Evolutionary conservation across 2,329 filamentous ascomycete species (phyloP).

Genomic region (Penicillium sp.): DNA sequence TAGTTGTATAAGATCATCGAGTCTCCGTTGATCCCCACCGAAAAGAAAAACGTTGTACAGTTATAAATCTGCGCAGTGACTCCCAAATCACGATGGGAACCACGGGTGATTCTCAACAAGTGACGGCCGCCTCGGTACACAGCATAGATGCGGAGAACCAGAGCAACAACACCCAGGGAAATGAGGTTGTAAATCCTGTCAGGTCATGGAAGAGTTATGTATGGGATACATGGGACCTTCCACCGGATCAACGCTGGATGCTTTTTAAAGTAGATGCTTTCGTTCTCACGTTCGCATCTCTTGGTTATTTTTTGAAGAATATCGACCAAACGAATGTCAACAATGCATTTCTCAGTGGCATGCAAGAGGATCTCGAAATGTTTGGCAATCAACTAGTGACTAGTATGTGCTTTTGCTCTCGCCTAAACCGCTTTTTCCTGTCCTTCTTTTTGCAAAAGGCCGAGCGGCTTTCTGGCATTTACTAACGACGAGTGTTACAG

Average conservation of each 20-base stretch:
- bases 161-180: background rate
- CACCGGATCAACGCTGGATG: slow-evolving; percentile 26
- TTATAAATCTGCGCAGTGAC: background rate
- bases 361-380: slow-evolving; percentile 40
- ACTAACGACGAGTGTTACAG: background rate
- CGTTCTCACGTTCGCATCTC: slow-evolving; percentile 29
- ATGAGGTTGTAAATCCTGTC: background rate
- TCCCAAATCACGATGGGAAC: background rate
- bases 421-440: background rate
- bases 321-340: slow-evolving; percentile 46
- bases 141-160: slow-evolving; percentile 5
- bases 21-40: background rate
- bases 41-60: background rate
- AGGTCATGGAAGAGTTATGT: slow-evolving; percentile 25
- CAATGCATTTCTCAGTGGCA: slow-evolving; percentile 44
- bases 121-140: background rate
- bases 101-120: background rate
- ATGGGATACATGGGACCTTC: slow-evolving; percentile 27
- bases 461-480: background rate
- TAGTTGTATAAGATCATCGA: background rate
- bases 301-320: slow-evolving; percentile 34
- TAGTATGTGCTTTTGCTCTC: slow-evolving; percentile 17
- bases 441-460: background rate
- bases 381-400: slow-evolving; percentile 39
- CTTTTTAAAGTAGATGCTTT: slow-evolving; percentile 33